A percentile compares a stretch with the other conserved stretches of the same genome.
These are phyloP conservation scores for Auxenochlorella pyrenoidosa DNA, from an alignment of 139 green algal species.

Conservation along the genomic window DNA sequence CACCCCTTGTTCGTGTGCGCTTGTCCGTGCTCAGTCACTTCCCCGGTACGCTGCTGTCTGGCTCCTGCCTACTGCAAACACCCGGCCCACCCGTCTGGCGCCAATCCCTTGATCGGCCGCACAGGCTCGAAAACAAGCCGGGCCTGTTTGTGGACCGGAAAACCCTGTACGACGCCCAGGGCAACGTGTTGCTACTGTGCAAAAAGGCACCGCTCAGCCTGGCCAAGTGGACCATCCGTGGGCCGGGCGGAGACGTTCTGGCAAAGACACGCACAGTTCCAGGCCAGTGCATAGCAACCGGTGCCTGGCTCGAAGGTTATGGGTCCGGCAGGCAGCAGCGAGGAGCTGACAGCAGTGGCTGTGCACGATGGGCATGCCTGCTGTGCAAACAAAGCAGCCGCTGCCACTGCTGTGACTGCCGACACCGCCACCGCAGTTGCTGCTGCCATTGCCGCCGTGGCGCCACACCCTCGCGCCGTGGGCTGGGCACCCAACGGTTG, in stretches of 20 bases:
- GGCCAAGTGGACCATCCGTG: conserved; percentile 8
- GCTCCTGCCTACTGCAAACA: no score
- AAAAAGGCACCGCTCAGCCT: conserved; percentile 12
- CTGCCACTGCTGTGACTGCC: background rate
- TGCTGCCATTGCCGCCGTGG: background rate
- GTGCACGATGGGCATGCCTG: no score
- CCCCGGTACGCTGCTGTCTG: no score
- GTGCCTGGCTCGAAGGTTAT: no score
- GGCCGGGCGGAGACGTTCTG: background rate
- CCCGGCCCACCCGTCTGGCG: no score
- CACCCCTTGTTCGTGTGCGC: no score
- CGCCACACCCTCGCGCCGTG: background rate
- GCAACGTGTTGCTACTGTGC: background rate
- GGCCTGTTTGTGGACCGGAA: background rate
- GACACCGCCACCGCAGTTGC: background rate
- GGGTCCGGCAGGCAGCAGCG: no score
- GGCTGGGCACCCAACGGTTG: background rate
- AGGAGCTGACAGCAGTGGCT: no score
- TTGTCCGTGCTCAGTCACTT: no score
- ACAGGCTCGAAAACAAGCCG: conserved; percentile 6
- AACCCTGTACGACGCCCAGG: background rate
- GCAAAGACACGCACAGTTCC: conserved; percentile 7
- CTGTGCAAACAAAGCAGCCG: no score
- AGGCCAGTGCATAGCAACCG: background rate
- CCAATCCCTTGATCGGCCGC: background rate